Evolutionary conservation across 2,329 filamentous ascomycete genomes (phyloP).

Genomic region (Scortechinia acanthostroma): DNA sequence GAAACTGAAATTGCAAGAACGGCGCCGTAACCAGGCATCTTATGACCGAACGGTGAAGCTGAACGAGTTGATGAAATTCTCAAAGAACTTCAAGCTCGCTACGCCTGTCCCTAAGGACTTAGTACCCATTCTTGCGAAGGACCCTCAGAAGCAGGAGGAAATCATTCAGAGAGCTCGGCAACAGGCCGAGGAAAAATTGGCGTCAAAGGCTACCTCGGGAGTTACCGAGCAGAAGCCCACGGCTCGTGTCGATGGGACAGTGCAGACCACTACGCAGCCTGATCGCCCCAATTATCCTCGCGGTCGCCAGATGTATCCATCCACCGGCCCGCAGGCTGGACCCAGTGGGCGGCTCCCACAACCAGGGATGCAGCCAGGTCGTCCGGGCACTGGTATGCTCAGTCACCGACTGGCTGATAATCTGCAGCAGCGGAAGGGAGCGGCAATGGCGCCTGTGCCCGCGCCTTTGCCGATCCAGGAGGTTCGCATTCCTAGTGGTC

Average conservation of each 20-base stretch:
- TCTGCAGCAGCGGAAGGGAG: conserved; percentile 36
- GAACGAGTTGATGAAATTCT: conserved; percentile 65
- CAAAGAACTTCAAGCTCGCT: conserved; percentile 60
- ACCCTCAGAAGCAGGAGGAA: conserved; percentile 57
- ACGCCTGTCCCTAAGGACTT: conserved; percentile 61
- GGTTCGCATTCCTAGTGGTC: conserved; percentile 39
- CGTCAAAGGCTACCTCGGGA: not conserved
- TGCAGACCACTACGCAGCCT: not conserved
- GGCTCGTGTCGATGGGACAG: not conserved
- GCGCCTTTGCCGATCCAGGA: conserved; percentile 43
- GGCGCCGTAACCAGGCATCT: conserved; percentile 5
- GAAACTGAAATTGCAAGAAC: conserved; percentile 11
- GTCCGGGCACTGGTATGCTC: not conserved
- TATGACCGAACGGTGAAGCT: conserved; percentile 58
- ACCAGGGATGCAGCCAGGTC: not conserved
- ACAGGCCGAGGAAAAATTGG: conserved; percentile 14
- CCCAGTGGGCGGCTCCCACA: not conserved
- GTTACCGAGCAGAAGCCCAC: not conserved
- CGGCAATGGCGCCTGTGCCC: not conserved
- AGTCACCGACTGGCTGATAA: conserved; percentile 28
- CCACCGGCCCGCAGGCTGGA: not conserved
- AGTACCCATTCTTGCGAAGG: conserved; percentile 63
- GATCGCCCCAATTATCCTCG: not conserved
- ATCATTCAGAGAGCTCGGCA: conserved; percentile 43
- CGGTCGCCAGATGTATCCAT: not conserved